Percentiles rank a stretch among this genome's conserved stretches.
Evolutionary conservation across 257 asterid genomes (phyloP).

Genomic region (Ajuga chamaepitys): DNA sequence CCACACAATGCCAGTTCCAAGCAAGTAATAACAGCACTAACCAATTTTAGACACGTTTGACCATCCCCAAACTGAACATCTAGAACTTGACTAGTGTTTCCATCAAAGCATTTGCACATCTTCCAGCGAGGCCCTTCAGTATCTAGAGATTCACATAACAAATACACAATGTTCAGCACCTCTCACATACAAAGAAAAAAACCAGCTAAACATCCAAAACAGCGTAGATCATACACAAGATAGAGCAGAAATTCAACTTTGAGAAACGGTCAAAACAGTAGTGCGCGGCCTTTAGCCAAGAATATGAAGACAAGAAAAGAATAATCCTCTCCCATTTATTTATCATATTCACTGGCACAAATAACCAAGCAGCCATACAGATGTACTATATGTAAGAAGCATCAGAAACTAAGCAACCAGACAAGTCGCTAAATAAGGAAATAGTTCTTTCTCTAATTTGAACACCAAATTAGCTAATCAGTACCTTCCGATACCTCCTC

Average conservation of each 20-base stretch:
- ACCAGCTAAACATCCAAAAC: background rate
- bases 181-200: background rate
- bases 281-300: background rate
- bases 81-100: conserved; percentile 45
- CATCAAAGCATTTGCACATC: conserved; percentile 58
- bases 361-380: background rate
- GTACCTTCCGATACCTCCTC: conserved; percentile 73
- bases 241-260: background rate
- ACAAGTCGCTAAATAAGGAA: background rate
- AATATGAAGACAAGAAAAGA: background rate
- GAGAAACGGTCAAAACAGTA: background rate
- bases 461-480: background rate
- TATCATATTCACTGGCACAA: conserved; percentile 4
- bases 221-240: background rate
- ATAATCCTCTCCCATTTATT: background rate
- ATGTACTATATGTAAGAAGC: conserved; percentile 1
- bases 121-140: conserved; percentile 54
- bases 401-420: background rate
- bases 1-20: conserved; percentile 2
- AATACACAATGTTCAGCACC: conserved; percentile 9
- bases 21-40: conserved; percentile 29
- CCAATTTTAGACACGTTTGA: conserved; percentile 66
- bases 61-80: conserved; percentile 73
- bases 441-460: background rate
- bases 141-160: conserved; percentile 35